Conservation (phyloP, 2,329 filamentous ascomycete species). For the Fusarium phyllophilum region DNA sequence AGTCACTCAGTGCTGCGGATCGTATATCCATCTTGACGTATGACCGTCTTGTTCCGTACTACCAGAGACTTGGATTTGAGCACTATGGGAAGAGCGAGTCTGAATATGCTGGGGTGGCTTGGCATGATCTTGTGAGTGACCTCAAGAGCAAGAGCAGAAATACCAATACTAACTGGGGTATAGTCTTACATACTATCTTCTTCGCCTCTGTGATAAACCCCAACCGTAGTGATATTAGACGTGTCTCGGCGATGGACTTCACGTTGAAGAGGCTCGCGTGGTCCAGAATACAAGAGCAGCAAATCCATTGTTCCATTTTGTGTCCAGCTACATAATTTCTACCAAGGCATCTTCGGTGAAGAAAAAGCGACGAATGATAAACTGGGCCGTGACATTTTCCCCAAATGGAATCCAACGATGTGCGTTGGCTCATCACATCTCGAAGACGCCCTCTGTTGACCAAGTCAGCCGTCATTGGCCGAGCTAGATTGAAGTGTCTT, state of each 20-base stretch:
- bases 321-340: background rate
- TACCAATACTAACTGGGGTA: background rate
- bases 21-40: slow-evolving; percentile 47
- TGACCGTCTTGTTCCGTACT: slow-evolving; percentile 45
- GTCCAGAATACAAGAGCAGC: background rate
- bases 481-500: background rate
- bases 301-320: background rate
- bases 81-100: slow-evolving; percentile 47
- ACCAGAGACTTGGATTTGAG: slow-evolving; percentile 46
- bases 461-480: background rate
- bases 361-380: background rate
- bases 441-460: background rate
- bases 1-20: slow-evolving; percentile 21
- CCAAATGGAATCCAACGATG: background rate
- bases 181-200: slow-evolving; percentile 24
- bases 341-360: background rate
- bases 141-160: background rate
- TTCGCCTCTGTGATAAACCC: background rate
- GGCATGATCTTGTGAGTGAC: slow-evolving; percentile 45
- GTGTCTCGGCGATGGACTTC: background rate
- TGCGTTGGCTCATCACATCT: background rate
- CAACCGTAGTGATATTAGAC: background rate
- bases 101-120: slow-evolving; percentile 45
- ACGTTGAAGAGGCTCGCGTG: background rate
- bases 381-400: background rate